Evolutionary conservation across 192 early-diverging fungal species (phyloP).

Genomic region (Nowakowskiella sp.): DNA sequence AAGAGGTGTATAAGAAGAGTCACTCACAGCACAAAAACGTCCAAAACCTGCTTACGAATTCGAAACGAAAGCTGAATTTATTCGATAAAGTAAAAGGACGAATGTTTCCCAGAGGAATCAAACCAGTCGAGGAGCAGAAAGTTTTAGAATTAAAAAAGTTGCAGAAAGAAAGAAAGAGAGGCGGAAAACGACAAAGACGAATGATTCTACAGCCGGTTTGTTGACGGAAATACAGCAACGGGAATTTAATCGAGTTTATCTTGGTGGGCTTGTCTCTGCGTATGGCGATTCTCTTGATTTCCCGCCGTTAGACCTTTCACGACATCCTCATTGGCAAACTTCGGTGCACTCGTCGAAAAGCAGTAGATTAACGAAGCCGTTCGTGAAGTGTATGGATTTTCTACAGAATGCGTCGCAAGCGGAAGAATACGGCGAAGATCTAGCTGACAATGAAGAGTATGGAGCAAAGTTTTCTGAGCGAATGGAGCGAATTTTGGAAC

Average conservation of each 20-base stretch:
- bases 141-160: slow-evolving; percentile 35
- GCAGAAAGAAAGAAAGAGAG: slow-evolving; percentile 19
- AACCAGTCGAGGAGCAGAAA: slow-evolving; percentile 40
- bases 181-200: slow-evolving; percentile 13
- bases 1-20: slow-evolving; percentile 43
- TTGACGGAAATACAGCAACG: slow-evolving; percentile 1
- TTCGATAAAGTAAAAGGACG: slow-evolving; percentile 34
- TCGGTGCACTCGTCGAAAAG: slow-evolving; percentile 9
- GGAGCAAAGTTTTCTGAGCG: slow-evolving; percentile 5
- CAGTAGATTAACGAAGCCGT: slow-evolving; percentile 6
- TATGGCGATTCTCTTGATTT: too few species aligned
- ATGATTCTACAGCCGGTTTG: slow-evolving; percentile 9
- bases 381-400: slow-evolving; percentile 26
- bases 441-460: neutral
- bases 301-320: slow-evolving; percentile 1
- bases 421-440: slow-evolving; percentile 20
- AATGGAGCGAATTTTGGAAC: neutral
- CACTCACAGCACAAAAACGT: slow-evolving; percentile 54
- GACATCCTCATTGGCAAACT: slow-evolving; percentile 20
- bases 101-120: slow-evolving; percentile 39
- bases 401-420: slow-evolving; percentile 23
- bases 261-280: too few species aligned
- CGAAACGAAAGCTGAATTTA: slow-evolving; percentile 37
- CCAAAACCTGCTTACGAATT: slow-evolving; percentile 52
- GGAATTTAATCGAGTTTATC: slow-evolving; percentile 12